phyloP scores from a whole-genome alignment of 2,329 filamentous ascomycete genomes.

The Diplocarpon mali region DNA sequence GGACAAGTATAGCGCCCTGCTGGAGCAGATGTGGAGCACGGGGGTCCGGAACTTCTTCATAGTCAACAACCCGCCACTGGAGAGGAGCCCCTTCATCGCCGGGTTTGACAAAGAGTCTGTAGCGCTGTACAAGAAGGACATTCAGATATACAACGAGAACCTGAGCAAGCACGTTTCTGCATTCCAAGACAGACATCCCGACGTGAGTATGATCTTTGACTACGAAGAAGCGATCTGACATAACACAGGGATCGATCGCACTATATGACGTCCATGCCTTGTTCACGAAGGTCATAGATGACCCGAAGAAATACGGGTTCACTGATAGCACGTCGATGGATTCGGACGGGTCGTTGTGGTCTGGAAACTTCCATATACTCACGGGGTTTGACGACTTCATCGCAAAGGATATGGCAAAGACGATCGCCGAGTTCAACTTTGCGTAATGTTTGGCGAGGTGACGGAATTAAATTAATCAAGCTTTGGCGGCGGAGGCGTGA shows the following conservation, averaged over 20 bases:
- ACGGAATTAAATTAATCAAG: too few species aligned
- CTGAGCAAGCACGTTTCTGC: background rate
- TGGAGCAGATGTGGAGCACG: conserved; percentile 5
- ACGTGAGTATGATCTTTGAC: background rate
- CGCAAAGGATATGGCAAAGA: conserved; percentile 6
- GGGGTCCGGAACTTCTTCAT: conserved; percentile 6
- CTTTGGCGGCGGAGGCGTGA: too few species aligned
- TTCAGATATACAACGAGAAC: conserved; percentile 6
- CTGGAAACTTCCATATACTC: conserved; percentile 2
- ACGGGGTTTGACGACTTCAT: conserved; percentile 4
- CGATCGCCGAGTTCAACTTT: conserved; percentile 1
- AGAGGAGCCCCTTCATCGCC: conserved; percentile 5
- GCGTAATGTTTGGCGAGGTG: too few species aligned
- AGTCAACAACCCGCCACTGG: conserved; percentile 5
- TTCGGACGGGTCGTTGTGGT: conserved; percentile 2
- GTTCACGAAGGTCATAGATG: conserved; percentile 5
- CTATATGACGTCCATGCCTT: conserved; percentile 6
- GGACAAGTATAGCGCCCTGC: background rate
- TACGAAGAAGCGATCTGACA: background rate
- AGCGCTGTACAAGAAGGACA: background rate
- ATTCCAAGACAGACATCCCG: conserved; percentile 3
- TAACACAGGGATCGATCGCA: background rate
- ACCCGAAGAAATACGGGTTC: conserved; percentile 2
- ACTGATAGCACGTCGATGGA: conserved; percentile 1
- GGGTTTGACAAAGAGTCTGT: background rate